A percentile compares a stretch with the other conserved stretches of the same genome.
phyloP scores from a whole-genome alignment of 176 grass and related monocot genomes.

The Triticum monococcum region DNA sequence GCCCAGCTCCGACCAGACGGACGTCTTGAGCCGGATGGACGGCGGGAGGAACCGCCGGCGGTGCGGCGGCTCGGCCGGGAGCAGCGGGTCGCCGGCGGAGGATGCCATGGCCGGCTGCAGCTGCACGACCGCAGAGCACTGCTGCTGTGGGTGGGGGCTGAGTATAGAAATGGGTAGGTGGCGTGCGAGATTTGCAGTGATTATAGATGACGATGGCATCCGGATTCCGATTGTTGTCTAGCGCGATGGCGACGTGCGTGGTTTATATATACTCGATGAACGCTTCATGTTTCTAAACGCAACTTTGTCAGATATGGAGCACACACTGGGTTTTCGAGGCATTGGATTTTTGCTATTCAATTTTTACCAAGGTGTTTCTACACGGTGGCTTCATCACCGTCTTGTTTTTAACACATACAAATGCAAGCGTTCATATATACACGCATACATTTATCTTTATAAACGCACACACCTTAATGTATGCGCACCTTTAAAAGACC shows the following conservation, averaged over 20 bases:
- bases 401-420: too few relatives aligned
- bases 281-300: neutral
- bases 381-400: too few relatives aligned
- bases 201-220: neutral
- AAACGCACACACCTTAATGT: too few relatives aligned
- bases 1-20: neutral
- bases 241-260: neutral
- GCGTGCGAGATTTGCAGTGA: neutral
- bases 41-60: neutral
- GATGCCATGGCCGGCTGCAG: slow-evolving; percentile 16
- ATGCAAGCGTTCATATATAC: too few relatives aligned
- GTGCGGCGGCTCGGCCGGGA: neutral
- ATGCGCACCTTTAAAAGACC: too few relatives aligned
- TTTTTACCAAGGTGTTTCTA: too few relatives aligned
- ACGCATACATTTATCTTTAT: too few relatives aligned
- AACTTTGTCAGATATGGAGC: neutral
- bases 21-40: slow-evolving; percentile 3
- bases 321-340: too few relatives aligned
- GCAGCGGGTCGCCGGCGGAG: neutral
- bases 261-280: neutral
- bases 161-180: neutral
- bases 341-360: too few relatives aligned
- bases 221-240: neutral
- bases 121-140: neutral
- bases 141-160: neutral